phyloP scores from a whole-genome alignment of 352 stramenopile species.

The Globisporangium perplexum region DNA sequence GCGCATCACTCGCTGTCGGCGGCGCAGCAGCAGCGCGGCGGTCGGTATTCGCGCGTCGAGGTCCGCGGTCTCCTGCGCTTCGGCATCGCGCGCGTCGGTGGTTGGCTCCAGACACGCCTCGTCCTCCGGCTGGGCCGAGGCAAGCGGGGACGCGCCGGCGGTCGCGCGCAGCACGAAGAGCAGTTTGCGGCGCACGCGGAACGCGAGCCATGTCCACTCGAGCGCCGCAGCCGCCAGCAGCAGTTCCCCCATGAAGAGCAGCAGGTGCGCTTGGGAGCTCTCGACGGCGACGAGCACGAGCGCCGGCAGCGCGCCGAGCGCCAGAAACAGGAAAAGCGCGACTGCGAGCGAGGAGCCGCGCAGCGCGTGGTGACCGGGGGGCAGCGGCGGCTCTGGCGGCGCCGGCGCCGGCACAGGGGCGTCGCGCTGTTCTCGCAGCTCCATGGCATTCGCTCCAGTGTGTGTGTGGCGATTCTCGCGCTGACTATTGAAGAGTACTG shows the following conservation, averaged over 20 bases:
- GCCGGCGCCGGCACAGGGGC: not conserved
- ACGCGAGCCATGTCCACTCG: slow-evolving; percentile 47
- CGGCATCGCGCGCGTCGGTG: not conserved
- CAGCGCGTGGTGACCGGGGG: slow-evolving; percentile 19
- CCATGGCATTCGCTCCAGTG: not conserved
- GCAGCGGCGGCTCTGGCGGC: slow-evolving; percentile 4
- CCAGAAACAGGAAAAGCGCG: slow-evolving; percentile 25
- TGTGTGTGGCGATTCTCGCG: not conserved
- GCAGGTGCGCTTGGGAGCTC: slow-evolving; percentile 24
- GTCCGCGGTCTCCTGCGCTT: not conserved
- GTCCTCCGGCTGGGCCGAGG: not conserved
- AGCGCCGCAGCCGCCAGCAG: slow-evolving; percentile 32
- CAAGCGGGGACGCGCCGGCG: not conserved
- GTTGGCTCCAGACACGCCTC: not conserved
- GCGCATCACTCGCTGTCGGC: slow-evolving; percentile 10
- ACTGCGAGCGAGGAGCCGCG: slow-evolving; percentile 11
- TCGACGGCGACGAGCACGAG: slow-evolving; percentile 31
- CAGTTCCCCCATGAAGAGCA: slow-evolving; percentile 36
- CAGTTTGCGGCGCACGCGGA: slow-evolving; percentile 37
- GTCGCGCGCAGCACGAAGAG: slow-evolving; percentile 24
- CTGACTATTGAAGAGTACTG: not conserved
- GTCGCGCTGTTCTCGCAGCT: not conserved
- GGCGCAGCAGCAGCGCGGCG: not conserved
- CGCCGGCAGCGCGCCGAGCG: slow-evolving; percentile 22
- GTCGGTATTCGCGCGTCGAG: not conserved